Evolutionary conservation across 2,329 filamentous ascomycete species (phyloP).

Genomic region (Trichoderma hamatum): DNA sequence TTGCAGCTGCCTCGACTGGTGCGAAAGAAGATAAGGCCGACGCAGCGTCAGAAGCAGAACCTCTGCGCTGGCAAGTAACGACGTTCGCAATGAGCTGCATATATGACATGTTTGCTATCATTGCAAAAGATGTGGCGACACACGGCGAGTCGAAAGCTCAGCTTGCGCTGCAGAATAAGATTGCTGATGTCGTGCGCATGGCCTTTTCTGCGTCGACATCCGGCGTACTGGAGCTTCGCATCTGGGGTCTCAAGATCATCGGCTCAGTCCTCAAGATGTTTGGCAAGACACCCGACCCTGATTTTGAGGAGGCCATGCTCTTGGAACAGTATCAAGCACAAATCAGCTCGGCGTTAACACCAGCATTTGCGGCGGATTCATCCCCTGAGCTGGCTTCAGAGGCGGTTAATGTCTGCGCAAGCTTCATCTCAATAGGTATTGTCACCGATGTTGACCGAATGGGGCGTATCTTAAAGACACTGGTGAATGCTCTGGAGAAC

Average conservation of each 20-base stretch:
- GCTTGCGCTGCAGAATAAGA: constrained; percentile 74
- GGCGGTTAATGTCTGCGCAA: constrained; percentile 96
- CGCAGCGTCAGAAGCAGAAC: constrained; percentile 71
- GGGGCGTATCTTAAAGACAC: constrained; percentile 93
- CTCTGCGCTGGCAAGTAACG: constrained; percentile 91
- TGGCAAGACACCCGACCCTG: constrained; percentile 90
- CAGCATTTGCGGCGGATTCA: constrained; percentile 93
- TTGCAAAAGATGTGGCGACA: constrained; percentile 76
- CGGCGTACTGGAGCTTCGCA: constrained; percentile 83
- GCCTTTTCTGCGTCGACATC: constrained; percentile 97
- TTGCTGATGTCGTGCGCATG: constrained; percentile 93
- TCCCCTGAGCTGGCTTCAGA: constrained; percentile 94
- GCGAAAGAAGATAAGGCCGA: constrained; percentile 59
- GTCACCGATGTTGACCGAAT: constrained; percentile 98
- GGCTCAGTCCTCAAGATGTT: constrained; percentile 95
- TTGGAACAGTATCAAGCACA: constrained; percentile 98
- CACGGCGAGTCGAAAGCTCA: constrained; percentile 80
- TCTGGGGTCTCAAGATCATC: constrained; percentile 92
- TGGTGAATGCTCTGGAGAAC: constrained; percentile 88
- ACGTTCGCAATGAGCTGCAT: constrained; percentile 92
- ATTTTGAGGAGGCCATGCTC: constrained; percentile 95
- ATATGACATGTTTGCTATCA: constrained; percentile 76
- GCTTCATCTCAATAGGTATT: constrained; percentile 95
- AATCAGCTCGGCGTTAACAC: constrained; percentile 93
- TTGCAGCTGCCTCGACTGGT: constrained; percentile 73